Evolutionary conservation across 768 basidiomycete genomes (phyloP), one percentile per base, ranked within the genome.

Genomic region (Obba rivulosa): DNA sequence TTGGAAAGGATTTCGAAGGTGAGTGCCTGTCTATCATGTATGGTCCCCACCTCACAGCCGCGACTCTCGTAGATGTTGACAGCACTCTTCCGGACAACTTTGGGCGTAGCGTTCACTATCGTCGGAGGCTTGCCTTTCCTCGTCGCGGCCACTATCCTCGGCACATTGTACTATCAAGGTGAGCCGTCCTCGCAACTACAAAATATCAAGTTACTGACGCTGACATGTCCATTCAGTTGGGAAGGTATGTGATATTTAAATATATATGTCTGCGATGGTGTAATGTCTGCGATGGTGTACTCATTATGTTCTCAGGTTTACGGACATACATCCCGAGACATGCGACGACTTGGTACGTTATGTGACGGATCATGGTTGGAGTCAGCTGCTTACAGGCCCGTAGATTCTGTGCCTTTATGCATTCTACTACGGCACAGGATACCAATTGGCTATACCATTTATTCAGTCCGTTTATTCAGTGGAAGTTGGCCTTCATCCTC

Each of bases 1-100:
- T 88, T 53, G 92, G 92, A 38, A 94, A 94, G 64, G 92, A 94
- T 61, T 87, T 94, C 48, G 91, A 93, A 70, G 87, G 76, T 67
- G 52, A n/a, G 49, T 23, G 3, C 13, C 28, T 31, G 28, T 13
- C 13, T 31, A 13, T 5, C 5, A 31, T 31, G 28, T 31, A 31
- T 31, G 7, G 28, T n/a, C 28, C 5, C 7, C 7, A 7, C 28
- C 13, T 31, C 13, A 31, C 28, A 7, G 28, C 5, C 7, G 28
- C 28, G 48, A n/a, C n/a, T 58, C 60, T 18, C 34, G 51, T 57
- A 83, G 89, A 85, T 21, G 80, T 94, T 41, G 92, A 94, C 61
- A 91, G 88, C 55, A 80, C 62, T 44, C 75, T 92, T 52, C 78
- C 92, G 1, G 90, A 95, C 59, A 84, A 91, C 65, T 91, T 92